Conservation (phyloP, 1,284 basidiomycete species). For the Tilletiopsis washingtonensis region DNA sequence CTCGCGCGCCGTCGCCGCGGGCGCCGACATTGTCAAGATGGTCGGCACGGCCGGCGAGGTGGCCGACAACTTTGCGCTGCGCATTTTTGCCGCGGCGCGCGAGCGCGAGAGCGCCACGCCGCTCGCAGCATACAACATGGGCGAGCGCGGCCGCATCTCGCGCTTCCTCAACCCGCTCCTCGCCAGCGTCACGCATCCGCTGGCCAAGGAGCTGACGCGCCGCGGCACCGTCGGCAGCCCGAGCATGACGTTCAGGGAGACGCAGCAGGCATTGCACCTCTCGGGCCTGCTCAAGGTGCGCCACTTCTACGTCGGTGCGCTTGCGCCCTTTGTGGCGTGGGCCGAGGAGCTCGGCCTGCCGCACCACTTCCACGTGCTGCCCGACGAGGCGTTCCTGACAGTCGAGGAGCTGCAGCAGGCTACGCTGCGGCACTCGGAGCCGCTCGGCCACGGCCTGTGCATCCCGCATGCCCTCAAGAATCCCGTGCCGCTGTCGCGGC, state of each 20-base stretch:
- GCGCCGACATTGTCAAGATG: conserved; percentile 77
- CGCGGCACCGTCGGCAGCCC: not conserved
- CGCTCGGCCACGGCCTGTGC: no score
- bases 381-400: no score
- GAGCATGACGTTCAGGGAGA: conserved; percentile 2
- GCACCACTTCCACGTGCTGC: no score
- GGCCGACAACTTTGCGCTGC: conserved; percentile 71
- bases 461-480: no score
- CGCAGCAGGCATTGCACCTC: conserved; percentile 2
- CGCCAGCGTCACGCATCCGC: conserved; percentile 1
- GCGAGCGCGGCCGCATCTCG: conserved; percentile 1
- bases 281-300: not conserved
- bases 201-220: conserved; percentile 2
- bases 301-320: no score
- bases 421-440: no score
- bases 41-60: conserved; percentile 71
- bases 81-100: not conserved
- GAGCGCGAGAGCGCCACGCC: not conserved
- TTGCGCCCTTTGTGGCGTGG: no score
- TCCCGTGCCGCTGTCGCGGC: no score
- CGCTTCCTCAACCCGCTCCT: conserved; percentile 1
- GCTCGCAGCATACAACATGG: conserved; percentile 3
- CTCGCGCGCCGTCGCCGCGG: conserved; percentile 44
- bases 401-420: no score
- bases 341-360: no score